A percentile compares a stretch with the other conserved stretches of the same genome.
These are phyloP conservation scores for Anaeramoeba ignava DNA, from an alignment of 78 protist genomes.

Conservation along the genomic window DNA sequence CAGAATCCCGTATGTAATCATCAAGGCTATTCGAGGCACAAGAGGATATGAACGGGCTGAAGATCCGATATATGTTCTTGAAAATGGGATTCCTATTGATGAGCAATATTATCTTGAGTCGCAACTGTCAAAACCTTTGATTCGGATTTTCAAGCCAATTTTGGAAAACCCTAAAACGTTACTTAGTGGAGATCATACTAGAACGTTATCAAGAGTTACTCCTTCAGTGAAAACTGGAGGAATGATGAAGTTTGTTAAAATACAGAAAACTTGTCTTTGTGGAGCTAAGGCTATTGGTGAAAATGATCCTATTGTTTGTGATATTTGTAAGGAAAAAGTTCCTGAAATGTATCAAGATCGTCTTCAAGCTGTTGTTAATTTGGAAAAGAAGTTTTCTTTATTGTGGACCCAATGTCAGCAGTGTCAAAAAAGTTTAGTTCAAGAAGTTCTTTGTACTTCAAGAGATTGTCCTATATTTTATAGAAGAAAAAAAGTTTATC, in stretches of 20 bases:
- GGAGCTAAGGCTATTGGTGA: conserved; percentile 20
- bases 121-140: conserved; percentile 81
- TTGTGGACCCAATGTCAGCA: conserved; percentile 98
- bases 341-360: conserved; percentile 40
- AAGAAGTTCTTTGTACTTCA: conserved; percentile 63
- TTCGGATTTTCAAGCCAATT: conserved; percentile 81
- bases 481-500: conserved; percentile 83
- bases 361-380: neutral
- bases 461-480: conserved; percentile 93
- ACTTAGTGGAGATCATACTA: conserved; percentile 82
- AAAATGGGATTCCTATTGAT: conserved; percentile 89
- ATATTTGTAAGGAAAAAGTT: conserved; percentile 22
- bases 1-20: conserved; percentile 96
- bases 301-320: neutral
- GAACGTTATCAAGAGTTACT: conserved; percentile 44
- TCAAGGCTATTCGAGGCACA: conserved; percentile 52
- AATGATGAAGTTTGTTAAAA: conserved; percentile 51
- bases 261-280: conserved; percentile 42
- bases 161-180: conserved; percentile 29
- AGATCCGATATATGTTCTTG: conserved; percentile 96
- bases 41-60: conserved; percentile 84
- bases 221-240: conserved; percentile 47
- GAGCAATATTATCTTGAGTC: conserved; percentile 81
- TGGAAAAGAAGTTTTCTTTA: conserved; percentile 49
- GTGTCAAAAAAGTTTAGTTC: conserved; percentile 64